Evolutionary conservation across 192 early-diverging fungal genomes (phyloP).

Genomic region (Backusella mclennaniae): DNA sequence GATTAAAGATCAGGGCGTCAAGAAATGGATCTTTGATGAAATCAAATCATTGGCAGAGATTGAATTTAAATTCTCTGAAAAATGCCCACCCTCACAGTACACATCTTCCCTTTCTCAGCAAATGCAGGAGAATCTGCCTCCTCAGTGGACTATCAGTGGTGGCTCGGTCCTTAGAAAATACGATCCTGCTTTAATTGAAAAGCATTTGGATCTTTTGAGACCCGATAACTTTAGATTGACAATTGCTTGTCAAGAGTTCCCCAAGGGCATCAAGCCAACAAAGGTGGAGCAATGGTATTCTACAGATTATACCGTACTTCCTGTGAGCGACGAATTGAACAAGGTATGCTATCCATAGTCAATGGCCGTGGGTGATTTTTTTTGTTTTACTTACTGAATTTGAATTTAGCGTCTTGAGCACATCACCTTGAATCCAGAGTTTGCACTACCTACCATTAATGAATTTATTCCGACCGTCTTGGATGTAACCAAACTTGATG

Average conservation of each 20-base stretch:
- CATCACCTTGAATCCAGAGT: constrained; percentile 22
- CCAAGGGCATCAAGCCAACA: constrained; percentile 41
- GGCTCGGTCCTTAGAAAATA: constrained; percentile 55
- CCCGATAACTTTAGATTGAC: constrained; percentile 65
- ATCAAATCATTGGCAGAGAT: constrained; percentile 45
- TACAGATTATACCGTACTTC: constrained; percentile 67
- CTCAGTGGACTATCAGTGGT: constrained; percentile 64
- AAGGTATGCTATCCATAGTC: constrained; percentile 39
- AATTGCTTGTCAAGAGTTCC: constrained; percentile 42
- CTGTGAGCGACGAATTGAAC: constrained; percentile 53
- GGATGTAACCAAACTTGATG: constrained; percentile 46
- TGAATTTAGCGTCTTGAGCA: constrained; percentile 31
- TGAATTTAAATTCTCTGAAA: constrained; percentile 70
- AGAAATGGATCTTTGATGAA: constrained; percentile 86
- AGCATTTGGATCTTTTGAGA: constrained; percentile 56
- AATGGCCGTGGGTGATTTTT: constrained; percentile 37
- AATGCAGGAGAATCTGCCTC: constrained; percentile 73
- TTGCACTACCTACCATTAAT: constrained; percentile 63
- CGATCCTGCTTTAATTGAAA: constrained; percentile 62
- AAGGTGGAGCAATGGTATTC: constrained; percentile 78
- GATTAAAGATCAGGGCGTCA: constrained; percentile 62
- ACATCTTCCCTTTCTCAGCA: constrained; percentile 61
- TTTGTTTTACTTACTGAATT: constrained; percentile 27
- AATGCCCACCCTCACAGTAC: constrained; percentile 58
- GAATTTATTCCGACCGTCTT: constrained; percentile 84